A percentile compares a stretch with the other conserved stretches of the same genome.
Conservation (phyloP, 1,139 yeast species). For the Hyphopichia wangnamkhiaoensis region DNA sequence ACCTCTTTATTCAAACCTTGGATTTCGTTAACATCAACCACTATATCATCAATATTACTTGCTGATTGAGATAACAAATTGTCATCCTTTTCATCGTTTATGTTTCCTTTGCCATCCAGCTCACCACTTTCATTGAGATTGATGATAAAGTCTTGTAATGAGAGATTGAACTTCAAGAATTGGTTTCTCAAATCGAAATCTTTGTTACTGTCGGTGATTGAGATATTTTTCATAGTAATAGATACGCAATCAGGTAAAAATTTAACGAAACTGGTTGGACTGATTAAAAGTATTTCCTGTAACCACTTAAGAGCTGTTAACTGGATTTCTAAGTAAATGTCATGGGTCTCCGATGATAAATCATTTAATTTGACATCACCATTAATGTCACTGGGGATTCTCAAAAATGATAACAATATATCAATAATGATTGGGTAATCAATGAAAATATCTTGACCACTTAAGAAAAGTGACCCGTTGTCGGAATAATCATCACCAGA, state of each 20-base stretch:
- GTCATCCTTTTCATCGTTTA: too few relatives aligned
- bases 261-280: constrained; percentile 75
- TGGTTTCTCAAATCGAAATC: constrained; percentile 42
- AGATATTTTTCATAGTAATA: constrained; percentile 37
- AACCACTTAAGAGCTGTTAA: constrained; percentile 84
- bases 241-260: constrained; percentile 50
- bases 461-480: constrained; percentile 53
- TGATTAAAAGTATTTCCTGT: constrained; percentile 67
- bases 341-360: constrained; percentile 39
- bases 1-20: constrained; percentile 41
- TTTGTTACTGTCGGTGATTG: constrained; percentile 38
- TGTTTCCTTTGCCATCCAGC: constrained; percentile 8
- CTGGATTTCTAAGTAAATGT: constrained; percentile 72
- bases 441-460: constrained; percentile 84
- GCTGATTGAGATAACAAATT: too few relatives aligned
- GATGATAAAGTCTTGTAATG: constrained; percentile 35
- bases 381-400: constrained; percentile 35
- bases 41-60: constrained; percentile 7
- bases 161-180: constrained; percentile 36
- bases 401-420: constrained; percentile 75
- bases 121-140: constrained; percentile 27
- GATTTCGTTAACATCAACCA: constrained; percentile 17
- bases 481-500: constrained; percentile 18
- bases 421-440: constrained; percentile 81
- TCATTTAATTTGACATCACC: constrained; percentile 24